A percentile compares a stretch with the other conserved stretches of the same genome.
Evolutionary conservation across 1,139 yeast species (phyloP).

Genomic region (Trichomonascaceae sp.): DNA sequence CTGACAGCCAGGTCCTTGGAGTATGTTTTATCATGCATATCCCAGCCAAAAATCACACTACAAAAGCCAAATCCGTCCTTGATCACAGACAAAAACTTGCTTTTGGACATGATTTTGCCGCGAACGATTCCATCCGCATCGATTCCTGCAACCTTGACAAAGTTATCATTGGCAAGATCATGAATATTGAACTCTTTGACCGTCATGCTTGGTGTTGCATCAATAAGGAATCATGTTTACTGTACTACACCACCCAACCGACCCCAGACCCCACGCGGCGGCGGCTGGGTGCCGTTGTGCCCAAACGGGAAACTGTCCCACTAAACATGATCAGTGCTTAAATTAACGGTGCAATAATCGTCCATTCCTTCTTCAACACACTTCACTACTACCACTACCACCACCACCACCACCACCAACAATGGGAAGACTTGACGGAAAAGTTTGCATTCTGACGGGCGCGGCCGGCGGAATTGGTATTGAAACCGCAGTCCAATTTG

Average conservation of each 20-base stretch:
- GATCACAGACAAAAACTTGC: slow-evolving; percentile 20
- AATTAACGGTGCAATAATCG: too few relatives aligned
- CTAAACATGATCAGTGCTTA: too few relatives aligned
- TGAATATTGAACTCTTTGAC: neutral
- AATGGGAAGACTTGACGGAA: slow-evolving; percentile 37
- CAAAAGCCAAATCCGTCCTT: slow-evolving; percentile 25
- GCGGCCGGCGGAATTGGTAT: slow-evolving; percentile 42
- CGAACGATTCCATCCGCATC: slow-evolving; percentile 27
- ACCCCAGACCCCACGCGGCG: too few relatives aligned
- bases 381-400: too few relatives aligned
- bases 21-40: slow-evolving; percentile 25
- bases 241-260: too few relatives aligned
- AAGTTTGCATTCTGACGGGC: slow-evolving; percentile 47
- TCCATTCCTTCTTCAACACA: too few relatives aligned
- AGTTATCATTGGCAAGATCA: slow-evolving; percentile 9
- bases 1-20: slow-evolving; percentile 18
- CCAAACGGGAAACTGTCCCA: too few relatives aligned
- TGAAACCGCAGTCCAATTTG: slow-evolving; percentile 28
- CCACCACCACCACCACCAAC: slow-evolving; percentile 2
- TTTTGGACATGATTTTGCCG: slow-evolving; percentile 24
- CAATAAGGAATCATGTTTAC: too few relatives aligned
- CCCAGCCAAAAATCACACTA: slow-evolving; percentile 28
- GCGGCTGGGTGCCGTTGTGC: too few relatives aligned
- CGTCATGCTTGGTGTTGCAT: too few relatives aligned
- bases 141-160: slow-evolving; percentile 26